Base-by-base conservation (phyloP, 768 basidiomycete species). In the Amanita molliuscula region DNA sequence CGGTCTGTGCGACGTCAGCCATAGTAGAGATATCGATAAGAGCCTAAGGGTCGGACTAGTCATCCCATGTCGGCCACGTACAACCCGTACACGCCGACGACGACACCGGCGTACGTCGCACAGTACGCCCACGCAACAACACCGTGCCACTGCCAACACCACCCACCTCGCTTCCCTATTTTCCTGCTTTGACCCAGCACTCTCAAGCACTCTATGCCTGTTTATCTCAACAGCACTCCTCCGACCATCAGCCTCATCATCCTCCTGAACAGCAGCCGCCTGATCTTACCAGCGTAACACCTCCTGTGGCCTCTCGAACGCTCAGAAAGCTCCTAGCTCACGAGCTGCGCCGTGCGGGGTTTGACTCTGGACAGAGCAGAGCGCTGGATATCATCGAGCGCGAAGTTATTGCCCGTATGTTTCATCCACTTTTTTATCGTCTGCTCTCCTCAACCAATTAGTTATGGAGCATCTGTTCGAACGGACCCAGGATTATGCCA, bases 401-500 rank as follows among this genome's bases (percentile, higher is more conserved):
- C 26, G 83, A 88, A 58, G 76, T 82, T 28, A 73, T 79, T 37
- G 77, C 78, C 38, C 84, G 87, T 84, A 55, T 51, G 79, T 25
- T 26, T 21, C 41, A 18, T 45, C 45, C 38, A 48, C n/a, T 20
- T 36, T n/a, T n/a, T 28, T 21, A 31, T 41, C 38, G 8, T 40
- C 34, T 20, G 23, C 26, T 41, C 18, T 18, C 31, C 9, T 37
- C 23, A 40, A 33, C 25, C 25, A n/a, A 45, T 16, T 53, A 89
- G 88, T 88, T 56, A 66, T 89, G 25, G 75, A 82, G 59, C 68
- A 76, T 34, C 63, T 90, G 2, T 88, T 82, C 55, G 71, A 78
- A 59, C 74, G 76, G 21, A 81, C 86, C 4, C 87, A 89, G 55
- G 81, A 86, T 58, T 88, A 83, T 59, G 83, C 87, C 2, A 87